Conservation (phyloP, 768 basidiomycete species). For the Termitomyces titanicus region DNA sequence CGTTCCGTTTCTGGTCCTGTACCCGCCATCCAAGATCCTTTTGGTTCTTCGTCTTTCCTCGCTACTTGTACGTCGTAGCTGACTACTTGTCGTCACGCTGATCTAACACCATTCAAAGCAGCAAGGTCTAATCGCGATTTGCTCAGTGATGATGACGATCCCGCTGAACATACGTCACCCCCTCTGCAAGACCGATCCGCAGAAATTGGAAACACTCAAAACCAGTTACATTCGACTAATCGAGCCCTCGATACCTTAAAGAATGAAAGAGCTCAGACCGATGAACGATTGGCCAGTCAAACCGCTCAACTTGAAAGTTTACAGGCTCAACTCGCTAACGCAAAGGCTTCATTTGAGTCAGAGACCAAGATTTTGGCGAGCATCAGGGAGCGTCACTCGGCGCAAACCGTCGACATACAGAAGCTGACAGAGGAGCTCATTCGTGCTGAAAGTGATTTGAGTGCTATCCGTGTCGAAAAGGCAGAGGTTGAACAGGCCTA, state of each 20-base stretch:
- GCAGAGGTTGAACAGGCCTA: constrained; percentile 84
- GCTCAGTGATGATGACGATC: constrained; percentile 73
- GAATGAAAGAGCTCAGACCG: constrained; percentile 61
- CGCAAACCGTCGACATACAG: constrained; percentile 70
- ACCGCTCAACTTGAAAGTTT: constrained; percentile 74
- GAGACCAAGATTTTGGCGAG: constrained; percentile 69
- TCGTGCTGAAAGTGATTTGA: constrained; percentile 86
- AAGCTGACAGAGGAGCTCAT: constrained; percentile 78
- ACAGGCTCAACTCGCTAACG: constrained; percentile 78
- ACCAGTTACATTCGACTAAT: constrained; percentile 79
- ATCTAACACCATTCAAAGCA: constrained; percentile 3
- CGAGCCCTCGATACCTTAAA: constrained; percentile 64
- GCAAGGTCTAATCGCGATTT: constrained; percentile 43
- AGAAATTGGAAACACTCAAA: constrained; percentile 85
- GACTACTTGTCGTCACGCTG: neutral
- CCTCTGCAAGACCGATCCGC: constrained; percentile 71
- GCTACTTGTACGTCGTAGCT: constrained; percentile 22
- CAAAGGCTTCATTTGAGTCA: constrained; percentile 82
- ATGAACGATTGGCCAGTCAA: constrained; percentile 62
- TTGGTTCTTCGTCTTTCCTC: constrained; percentile 33
- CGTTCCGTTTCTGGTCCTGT: constrained; percentile 20
- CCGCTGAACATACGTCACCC: constrained; percentile 38
- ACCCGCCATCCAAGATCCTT: constrained; percentile 43
- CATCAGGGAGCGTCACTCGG: constrained; percentile 63
- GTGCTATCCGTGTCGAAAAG: constrained; percentile 85